Percentiles rank a stretch among this genome's conserved stretches.
phyloP scores from a whole-genome alignment of 2,329 filamentous ascomycete genomes.

The Celoporthe dispersa region DNA sequence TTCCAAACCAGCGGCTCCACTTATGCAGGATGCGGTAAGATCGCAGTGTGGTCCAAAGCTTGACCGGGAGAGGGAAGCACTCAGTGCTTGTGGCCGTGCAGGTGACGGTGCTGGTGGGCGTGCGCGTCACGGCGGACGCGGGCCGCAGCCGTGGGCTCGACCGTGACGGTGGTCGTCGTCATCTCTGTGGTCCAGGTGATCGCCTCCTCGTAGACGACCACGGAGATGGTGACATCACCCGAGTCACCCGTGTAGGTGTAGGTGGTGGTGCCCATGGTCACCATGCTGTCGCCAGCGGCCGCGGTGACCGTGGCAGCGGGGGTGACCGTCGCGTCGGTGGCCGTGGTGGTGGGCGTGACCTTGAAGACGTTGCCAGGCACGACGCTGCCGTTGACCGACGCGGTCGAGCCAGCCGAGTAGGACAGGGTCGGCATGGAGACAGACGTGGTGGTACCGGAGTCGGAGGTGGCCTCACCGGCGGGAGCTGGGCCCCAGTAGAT shows the following conservation, averaged over 20 bases:
- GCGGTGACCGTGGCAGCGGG: constrained; percentile 6
- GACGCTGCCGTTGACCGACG: constrained; percentile 38
- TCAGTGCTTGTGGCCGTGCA: constrained; percentile 30
- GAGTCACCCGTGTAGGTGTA: constrained; percentile 26
- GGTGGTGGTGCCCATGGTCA: constrained; percentile 24
- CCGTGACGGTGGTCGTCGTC: constrained; percentile 47
- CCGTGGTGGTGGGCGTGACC: constrained; percentile 33
- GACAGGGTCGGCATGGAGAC: constrained; percentile 38
- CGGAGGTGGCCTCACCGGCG: constrained; percentile 28
- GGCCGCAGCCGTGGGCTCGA: constrained; percentile 37
- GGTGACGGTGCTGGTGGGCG: constrained; percentile 43
- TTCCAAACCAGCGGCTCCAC: constrained; percentile 24
- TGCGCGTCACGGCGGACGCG: constrained; percentile 44
- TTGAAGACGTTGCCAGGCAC: constrained; percentile 51
- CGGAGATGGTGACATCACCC: constrained; percentile 47
- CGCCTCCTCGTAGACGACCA: constrained; percentile 62
- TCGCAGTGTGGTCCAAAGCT: constrained; percentile 18
- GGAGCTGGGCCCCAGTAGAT: constrained; percentile 45
- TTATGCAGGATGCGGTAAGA: constrained; percentile 27
- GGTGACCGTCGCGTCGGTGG: background rate
- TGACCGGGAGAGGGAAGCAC: constrained; percentile 10
- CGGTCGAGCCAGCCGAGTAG: constrained; percentile 43
- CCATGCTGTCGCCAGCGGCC: constrained; percentile 4
- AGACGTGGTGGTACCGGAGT: constrained; percentile 29
- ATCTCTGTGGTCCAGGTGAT: constrained; percentile 56